Conservation (phyloP, 129 eudicot species). For the Lonicera japonica region DNA sequence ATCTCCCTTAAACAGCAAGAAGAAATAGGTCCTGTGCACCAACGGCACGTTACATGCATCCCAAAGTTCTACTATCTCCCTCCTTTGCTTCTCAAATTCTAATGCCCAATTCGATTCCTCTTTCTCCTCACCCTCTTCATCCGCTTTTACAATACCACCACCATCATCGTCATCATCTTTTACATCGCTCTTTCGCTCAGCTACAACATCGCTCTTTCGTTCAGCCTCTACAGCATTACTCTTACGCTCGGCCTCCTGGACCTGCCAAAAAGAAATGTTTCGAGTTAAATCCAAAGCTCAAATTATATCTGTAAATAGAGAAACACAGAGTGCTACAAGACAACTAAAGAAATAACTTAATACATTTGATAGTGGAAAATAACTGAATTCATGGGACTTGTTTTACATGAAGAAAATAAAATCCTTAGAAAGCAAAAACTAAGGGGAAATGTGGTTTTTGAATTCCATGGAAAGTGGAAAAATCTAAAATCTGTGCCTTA, state of each 20-base stretch:
- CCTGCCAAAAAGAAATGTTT: slow-evolving; percentile 15
- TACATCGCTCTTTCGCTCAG: too few species aligned
- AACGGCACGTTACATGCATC: slow-evolving; percentile 64
- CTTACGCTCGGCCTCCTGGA: slow-evolving; percentile 22
- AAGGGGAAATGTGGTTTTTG: too few species aligned
- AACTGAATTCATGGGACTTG: background rate
- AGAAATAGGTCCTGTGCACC: slow-evolving; percentile 69
- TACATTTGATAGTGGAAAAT: too few species aligned
- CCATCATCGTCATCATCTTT: too few species aligned
- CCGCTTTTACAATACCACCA: slow-evolving; percentile 3
- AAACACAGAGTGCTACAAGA: background rate
- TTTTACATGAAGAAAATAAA: too few species aligned
- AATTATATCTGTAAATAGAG: too few species aligned
- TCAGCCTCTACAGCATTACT: slow-evolving; percentile 6
- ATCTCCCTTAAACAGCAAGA: slow-evolving; percentile 80
- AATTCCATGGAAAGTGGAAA: too few species aligned
- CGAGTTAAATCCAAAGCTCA: background rate
- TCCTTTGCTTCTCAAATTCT: slow-evolving; percentile 59
- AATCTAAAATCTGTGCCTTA: too few species aligned
- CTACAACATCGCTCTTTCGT: too few species aligned
- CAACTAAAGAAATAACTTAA: background rate
- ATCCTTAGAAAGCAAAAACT: too few species aligned
- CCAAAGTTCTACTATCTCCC: slow-evolving; percentile 73
- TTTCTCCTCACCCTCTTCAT: slow-evolving; percentile 4
- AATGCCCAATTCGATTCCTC: slow-evolving; percentile 26